These are phyloP conservation scores for Colletotrichum tropicale DNA, from an alignment of 2,329 filamentous ascomycete species.

Conservation along the genomic window DNA sequence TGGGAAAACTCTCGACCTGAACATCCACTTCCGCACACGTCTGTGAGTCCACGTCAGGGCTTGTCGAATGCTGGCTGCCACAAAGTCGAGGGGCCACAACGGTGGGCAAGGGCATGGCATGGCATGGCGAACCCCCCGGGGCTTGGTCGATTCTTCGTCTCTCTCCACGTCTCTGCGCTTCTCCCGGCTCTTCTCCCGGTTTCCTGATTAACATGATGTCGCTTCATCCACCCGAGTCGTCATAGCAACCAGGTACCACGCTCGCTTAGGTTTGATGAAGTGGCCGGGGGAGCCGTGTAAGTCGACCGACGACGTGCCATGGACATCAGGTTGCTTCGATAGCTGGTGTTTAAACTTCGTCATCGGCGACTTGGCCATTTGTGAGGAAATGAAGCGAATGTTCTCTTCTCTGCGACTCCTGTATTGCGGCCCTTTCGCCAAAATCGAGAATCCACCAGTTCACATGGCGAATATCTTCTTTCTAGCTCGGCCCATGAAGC, in stretches of 20 bases:
- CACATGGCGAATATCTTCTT: no score
- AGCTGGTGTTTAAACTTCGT: neutral
- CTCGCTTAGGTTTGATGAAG: neutral
- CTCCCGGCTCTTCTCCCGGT: neutral
- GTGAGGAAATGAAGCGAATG: neutral
- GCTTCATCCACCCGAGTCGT: neutral
- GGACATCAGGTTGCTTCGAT: neutral
- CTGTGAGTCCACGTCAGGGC: neutral
- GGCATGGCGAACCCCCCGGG: neutral
- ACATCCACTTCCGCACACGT: neutral
- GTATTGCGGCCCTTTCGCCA: neutral
- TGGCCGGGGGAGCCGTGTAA: neutral
- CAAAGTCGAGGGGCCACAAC: neutral
- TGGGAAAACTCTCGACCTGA: neutral
- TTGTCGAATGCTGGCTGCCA: neutral
- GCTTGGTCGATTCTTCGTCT: neutral
- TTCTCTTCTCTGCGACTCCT: neutral
- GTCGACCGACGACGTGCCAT: neutral
- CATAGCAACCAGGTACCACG: conserved; percentile 1
- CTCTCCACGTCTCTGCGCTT: neutral
- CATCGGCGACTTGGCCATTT: neutral
- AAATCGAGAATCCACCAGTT: neutral
- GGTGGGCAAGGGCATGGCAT: neutral
- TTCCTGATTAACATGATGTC: neutral
- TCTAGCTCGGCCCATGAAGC: neutral